Percentiles rank a stretch among this genome's conserved stretches.
Evolutionary conservation across 2,329 filamentous ascomycete genomes (phyloP).

Genomic region (Aspergillus felis): DNA sequence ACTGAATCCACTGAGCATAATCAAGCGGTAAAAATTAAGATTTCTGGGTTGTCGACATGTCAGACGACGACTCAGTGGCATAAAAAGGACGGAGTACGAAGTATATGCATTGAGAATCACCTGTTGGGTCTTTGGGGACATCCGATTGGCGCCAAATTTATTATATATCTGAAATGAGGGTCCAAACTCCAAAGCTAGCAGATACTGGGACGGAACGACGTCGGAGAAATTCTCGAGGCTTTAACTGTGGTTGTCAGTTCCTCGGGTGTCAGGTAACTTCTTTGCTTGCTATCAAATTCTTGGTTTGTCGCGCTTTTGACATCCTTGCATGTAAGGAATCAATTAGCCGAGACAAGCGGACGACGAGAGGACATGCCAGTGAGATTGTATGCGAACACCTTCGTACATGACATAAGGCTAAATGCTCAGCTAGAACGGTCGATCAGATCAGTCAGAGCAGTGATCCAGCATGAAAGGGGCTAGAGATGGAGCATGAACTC

Average conservation of each 20-base stretch:
- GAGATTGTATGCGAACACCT: neutral
- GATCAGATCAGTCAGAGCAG: neutral
- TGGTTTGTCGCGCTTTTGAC: neutral
- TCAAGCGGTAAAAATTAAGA: neutral
- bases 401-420: neutral
- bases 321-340: neutral
- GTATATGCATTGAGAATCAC: neutral
- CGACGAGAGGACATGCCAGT: neutral
- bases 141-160: conserved; percentile 6
- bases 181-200: neutral
- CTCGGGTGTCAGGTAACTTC: neutral
- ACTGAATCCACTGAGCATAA: neutral
- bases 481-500: neutral
- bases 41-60: neutral
- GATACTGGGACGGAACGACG: neutral
- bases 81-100: no score
- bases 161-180: neutral
- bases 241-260: neutral
- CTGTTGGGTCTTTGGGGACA: conserved; percentile 1
- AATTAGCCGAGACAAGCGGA: neutral
- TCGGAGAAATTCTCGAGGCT: neutral
- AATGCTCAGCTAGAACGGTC: neutral
- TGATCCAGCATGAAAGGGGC: neutral
- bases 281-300: neutral
- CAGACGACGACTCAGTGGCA: neutral